Base-by-base conservation (phyloP, 2,329 filamentous ascomycete species). In the Cytospora schulzeri region DNA sequence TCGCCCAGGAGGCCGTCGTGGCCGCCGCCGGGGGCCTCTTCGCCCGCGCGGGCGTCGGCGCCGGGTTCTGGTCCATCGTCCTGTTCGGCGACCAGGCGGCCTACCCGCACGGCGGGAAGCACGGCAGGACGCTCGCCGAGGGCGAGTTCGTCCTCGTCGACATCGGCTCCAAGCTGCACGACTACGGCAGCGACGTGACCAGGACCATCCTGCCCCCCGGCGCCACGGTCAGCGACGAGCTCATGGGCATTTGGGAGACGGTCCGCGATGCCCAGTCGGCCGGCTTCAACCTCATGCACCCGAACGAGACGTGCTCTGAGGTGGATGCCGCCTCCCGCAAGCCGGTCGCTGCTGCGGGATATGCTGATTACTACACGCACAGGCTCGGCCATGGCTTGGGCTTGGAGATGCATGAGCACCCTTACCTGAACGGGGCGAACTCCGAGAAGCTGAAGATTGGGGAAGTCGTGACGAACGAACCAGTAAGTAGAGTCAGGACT, bases 361-460 rank as follows among this genome's bases (percentile, higher is more conserved):
- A 72, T 54, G 71, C 64, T 0, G 68, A 69, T 28, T 74, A 65
- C 64, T 74, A 72, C 33, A 73, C 72, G 5, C 72, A 74, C 62
- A 68, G 72, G 1, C 68, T 74, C 0, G 71, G 72, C 11, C 72
- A 74, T 60, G 72, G 72, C 1, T 28, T 74, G 9, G 72, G 72
- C 1, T 45, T 73, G 55, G 72, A 73, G 58, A 68, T 68, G 57
- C 72, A 74, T 51, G 72, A 74, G 63, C 72, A 73, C 26, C 72
- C 72, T 6, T 73, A 73, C 57, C 61, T 74, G 57, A 73, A 74
- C 53, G 72, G 72, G 0, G 72, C 72, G 1, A 74, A 74, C 60
- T 38, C 56, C 17, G 72, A 74, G 65, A 73, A 68, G 68, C 54
- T 74, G 41, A 68, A 60, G 60, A 52, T 69, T 3, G 71, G 71